Evolutionary conservation across 805 yeast species (phyloP).

Genomic region (Metschnikowia gruessii): DNA sequence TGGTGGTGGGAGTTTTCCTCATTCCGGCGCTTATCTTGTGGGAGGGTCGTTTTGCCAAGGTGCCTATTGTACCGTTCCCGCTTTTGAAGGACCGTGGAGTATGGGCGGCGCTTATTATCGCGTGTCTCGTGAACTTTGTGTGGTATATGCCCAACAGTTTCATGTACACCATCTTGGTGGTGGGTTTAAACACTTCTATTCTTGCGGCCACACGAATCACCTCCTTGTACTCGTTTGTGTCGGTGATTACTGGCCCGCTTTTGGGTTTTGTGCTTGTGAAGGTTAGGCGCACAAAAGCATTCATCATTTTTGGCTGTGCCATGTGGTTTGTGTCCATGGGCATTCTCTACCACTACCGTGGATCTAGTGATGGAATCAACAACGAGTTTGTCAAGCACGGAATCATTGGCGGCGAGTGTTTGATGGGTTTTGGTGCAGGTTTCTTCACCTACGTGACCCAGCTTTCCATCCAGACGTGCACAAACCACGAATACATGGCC

Average conservation of each 20-base stretch:
- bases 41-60: constrained; percentile 54
- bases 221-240: constrained; percentile 60
- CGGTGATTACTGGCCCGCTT: constrained; percentile 57
- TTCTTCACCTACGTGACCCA: constrained; percentile 65
- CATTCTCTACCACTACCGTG: constrained; percentile 54
- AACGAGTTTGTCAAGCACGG: constrained; percentile 40
- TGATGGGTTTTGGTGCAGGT: constrained; percentile 73
- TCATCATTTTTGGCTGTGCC: constrained; percentile 55
- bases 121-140: constrained; percentile 55
- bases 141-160: constrained; percentile 71
- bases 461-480: constrained; percentile 56
- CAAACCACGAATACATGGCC: constrained; percentile 64
- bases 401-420: constrained; percentile 60
- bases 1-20: constrained; percentile 61
- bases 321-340: constrained; percentile 65
- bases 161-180: constrained; percentile 62
- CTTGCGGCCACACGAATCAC: constrained; percentile 67
- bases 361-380: constrained; percentile 40
- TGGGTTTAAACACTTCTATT: constrained; percentile 56
- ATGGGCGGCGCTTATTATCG: constrained; percentile 65
- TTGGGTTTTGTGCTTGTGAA: constrained; percentile 53
- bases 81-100: constrained; percentile 67
- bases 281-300: constrained; percentile 50
- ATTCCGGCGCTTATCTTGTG: constrained; percentile 59
- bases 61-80: constrained; percentile 62